Evolutionary conservation across 2,329 filamentous ascomycete genomes (phyloP).

Genomic region (Niveomyces coronatus): DNA sequence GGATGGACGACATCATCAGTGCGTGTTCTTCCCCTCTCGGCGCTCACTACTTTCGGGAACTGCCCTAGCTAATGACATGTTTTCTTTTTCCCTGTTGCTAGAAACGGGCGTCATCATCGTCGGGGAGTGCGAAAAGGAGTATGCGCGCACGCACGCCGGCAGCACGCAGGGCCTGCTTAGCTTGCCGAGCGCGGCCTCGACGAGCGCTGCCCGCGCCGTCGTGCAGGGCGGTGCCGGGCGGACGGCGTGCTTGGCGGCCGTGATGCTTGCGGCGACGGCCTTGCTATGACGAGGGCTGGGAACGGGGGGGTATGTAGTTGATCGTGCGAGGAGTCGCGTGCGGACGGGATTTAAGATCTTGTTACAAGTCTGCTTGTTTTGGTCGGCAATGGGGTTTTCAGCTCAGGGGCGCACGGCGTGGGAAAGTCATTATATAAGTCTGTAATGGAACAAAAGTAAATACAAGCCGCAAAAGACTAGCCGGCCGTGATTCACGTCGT

Average conservation of each 20-base stretch:
- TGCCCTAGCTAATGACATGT: background rate
- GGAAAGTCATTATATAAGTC: no score
- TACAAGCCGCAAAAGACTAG: no score
- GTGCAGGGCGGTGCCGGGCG: conserved; percentile 2
- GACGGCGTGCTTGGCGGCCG: background rate
- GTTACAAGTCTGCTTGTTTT: no score
- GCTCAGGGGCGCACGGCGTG: no score
- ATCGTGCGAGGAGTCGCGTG: no score
- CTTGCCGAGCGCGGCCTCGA: background rate
- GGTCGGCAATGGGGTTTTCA: background rate
- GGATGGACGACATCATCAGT: conserved; percentile 26
- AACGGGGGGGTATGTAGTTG: background rate
- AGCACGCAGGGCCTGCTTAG: conserved; percentile 2
- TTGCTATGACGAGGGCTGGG: background rate
- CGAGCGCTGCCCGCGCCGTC: background rate
- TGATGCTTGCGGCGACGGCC: background rate
- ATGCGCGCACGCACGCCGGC: conserved; percentile 5
- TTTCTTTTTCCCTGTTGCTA: background rate
- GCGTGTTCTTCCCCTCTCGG: conserved; percentile 11
- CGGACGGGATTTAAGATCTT: no score
- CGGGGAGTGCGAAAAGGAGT: conserved; percentile 3
- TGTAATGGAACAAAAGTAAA: no score
- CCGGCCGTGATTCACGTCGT: no score
- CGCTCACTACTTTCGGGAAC: background rate
- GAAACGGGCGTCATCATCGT: conserved; percentile 5